A percentile compares a stretch with the other conserved stretches of the same genome.
Conservation (phyloP, 257 asterid species). For the Voacanga thouarsii region DNA sequence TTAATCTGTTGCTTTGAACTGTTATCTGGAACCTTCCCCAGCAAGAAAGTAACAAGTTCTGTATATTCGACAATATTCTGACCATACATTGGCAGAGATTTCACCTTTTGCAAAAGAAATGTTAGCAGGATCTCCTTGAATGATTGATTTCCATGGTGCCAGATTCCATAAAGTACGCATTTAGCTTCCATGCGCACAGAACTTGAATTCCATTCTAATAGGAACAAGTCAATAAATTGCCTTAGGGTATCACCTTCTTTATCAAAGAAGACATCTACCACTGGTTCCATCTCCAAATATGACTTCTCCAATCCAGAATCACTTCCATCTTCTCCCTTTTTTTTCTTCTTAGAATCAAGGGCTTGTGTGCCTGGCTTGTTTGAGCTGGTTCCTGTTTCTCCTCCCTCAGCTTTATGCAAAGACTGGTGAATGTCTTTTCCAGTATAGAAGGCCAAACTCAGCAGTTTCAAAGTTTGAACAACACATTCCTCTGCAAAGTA, state of each 20-base stretch:
- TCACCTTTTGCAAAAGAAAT: constrained; percentile 78
- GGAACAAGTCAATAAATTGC: constrained; percentile 79
- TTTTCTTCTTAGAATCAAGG: constrained; percentile 78
- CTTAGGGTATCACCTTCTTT: constrained; percentile 70
- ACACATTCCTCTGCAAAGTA: constrained; percentile 93
- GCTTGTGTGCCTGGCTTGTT: constrained; percentile 65
- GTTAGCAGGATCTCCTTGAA: constrained; percentile 72
- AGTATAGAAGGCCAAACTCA: constrained; percentile 82
- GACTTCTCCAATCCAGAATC: constrained; percentile 74
- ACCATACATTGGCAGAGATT: constrained; percentile 83
- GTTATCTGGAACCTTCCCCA: constrained; percentile 72
- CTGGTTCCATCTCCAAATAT: constrained; percentile 92
- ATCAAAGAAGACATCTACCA: constrained; percentile 62
- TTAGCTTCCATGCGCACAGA: constrained; percentile 93
- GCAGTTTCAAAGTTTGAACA: constrained; percentile 74
- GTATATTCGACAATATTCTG: constrained; percentile 84
- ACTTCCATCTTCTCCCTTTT: constrained; percentile 90
- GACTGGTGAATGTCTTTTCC: constrained; percentile 74
- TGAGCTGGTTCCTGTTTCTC: constrained; percentile 54
- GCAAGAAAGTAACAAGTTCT: constrained; percentile 76
- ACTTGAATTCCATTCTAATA: constrained; percentile 93
- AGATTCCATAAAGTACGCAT: constrained; percentile 76
- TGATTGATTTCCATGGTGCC: constrained; percentile 84
- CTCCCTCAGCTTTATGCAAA: constrained; percentile 73
- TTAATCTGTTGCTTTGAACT: constrained; percentile 52